phyloP scores from a whole-genome alignment of 2,329 filamentous ascomycete species.

The Gaeumannomyces tritici region DNA sequence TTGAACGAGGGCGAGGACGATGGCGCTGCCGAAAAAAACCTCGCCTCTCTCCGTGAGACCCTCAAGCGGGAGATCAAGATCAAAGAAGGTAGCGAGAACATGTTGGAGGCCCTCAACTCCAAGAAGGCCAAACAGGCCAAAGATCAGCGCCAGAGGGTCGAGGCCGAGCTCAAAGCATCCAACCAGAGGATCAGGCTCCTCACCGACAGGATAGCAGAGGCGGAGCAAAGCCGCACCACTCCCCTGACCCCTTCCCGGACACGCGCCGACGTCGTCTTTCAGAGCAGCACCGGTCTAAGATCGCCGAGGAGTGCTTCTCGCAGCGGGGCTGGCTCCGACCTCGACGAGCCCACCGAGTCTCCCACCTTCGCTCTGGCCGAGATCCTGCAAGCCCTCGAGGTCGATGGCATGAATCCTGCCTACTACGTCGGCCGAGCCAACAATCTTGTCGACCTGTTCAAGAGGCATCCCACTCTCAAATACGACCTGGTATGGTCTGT shows the following conservation, averaged over 20 bases:
- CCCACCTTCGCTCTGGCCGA: constrained; percentile 88
- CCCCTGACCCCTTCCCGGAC: constrained; percentile 43
- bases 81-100: constrained; percentile 93
- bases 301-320: constrained; percentile 48
- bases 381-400: constrained; percentile 80
- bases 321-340: constrained; percentile 49
- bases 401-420: constrained; percentile 79
- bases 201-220: constrained; percentile 49
- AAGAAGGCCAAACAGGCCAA: constrained; percentile 96
- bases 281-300: constrained; percentile 34
- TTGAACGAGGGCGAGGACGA: constrained; percentile 52
- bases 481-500: constrained; percentile 95
- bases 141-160: constrained; percentile 68
- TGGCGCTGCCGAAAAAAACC: constrained; percentile 55
- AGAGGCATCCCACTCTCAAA: constrained; percentile 82
- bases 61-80: constrained; percentile 97
- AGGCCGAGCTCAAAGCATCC: constrained; percentile 83
- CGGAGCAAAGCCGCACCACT: constrained; percentile 40
- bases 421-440: constrained; percentile 94
- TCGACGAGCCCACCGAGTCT: constrained; percentile 67
- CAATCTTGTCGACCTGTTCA: constrained; percentile 91
- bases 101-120: constrained; percentile 85
- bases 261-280: constrained; percentile 36
- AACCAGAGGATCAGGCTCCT: constrained; percentile 62
- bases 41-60: constrained; percentile 68